Evolutionary conservation across 768 basidiomycete species (phyloP), one percentile per base, ranked within the genome.

Genomic region (Tricholoma matsutake): DNA sequence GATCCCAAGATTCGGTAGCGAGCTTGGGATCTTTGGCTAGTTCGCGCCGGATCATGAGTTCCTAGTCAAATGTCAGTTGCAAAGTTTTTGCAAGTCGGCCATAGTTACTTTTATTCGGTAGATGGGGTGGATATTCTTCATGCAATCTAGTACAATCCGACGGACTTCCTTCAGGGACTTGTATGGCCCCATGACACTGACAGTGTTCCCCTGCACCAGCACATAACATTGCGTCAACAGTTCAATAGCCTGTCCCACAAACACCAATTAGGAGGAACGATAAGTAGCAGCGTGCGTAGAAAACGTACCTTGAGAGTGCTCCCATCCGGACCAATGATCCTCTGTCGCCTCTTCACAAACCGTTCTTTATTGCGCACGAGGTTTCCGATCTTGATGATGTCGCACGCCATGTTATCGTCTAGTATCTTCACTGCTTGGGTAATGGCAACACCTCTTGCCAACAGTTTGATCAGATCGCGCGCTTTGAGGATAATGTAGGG

Each of bases 91-190:
- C 22, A 18, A 49, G 64, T 67, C 31, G 18, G 10, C 16, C 29
- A 28, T 10, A 56, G 67, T 20, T 41, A 92, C 95, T 76, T 99
- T 99, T 75, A 99, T 99, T 67, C 95, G 88, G 72, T 99, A 99
- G 71, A 99, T 98, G 1, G 97, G 97, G 70, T 99, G 97, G 57
- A 98, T 91, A 72, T 99, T 99, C 78, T 90, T 95, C 97, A 99
- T 98, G 78, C 97, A 99, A 71, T 99, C 97, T 43, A 98, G 74
- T n/a, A 99, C 86, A 63, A 98, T 98, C 66, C 96, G 78, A 60
- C 97, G 83, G 10, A 99, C 96, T 75, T 99, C 97, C 73, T 98
- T 98, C 18, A 99, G 79, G 0, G 90, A 89, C 70, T 96, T 97
- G 78, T 91, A 91, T 0, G 94, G 90, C 3, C 97, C 97, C 95